Base-by-base conservation (phyloP, 2,329 filamentous ascomycete genomes). In the Alternaria ventricosa region DNA sequence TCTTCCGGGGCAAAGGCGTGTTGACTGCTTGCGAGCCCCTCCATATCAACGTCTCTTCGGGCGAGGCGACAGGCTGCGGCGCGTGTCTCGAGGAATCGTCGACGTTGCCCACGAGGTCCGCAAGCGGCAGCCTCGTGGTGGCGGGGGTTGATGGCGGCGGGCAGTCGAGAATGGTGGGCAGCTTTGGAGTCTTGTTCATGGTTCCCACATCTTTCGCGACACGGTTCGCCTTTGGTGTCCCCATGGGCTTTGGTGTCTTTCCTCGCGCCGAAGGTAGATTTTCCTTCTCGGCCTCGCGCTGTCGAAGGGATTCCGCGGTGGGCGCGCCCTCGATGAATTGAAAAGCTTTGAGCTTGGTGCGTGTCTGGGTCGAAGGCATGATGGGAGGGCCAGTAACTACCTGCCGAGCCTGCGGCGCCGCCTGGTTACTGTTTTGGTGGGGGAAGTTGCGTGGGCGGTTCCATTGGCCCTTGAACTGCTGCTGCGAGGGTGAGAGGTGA, bases 41-140 rank as follows among this genome's bases (percentile, higher is more conserved):
- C 88, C 88, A 90, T 53, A 84, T 83, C 47, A 90, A 82, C 71
- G 88, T 85, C 65, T 90, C 88, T 66, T 88, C 85, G 1, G 88
- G 88, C 1, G 87, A 88, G 18, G 81, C 75, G n/a, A 81, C 77
- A 20, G 84, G 81, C 55, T 81, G 81, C 25, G 81, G 79, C n/a
- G 80, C 80, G 61, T 82, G 81, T 68, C 82, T 84, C 41, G 83
- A 81, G 10, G 82, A 82, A 71, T 88, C 86, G 74, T 89, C 87
- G 51, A 84, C 84, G 72, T 88, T 88, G 65, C 87, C 87, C 49
- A 90, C 87, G 30, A 90, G 79, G 65, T 89, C 87, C 30, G 87
- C 86, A 12, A 90, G 79, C 23, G 87, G 86, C 43, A 89, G 83
- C 59, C 87, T 81, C 46, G 87, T 82, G 36, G 87, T 85, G 23